A percentile compares a stretch with the other conserved stretches of the same genome.
These are phyloP conservation scores for Trametes cinnabarina DNA, from an alignment of 768 basidiomycete species.

Conservation along the genomic window DNA sequence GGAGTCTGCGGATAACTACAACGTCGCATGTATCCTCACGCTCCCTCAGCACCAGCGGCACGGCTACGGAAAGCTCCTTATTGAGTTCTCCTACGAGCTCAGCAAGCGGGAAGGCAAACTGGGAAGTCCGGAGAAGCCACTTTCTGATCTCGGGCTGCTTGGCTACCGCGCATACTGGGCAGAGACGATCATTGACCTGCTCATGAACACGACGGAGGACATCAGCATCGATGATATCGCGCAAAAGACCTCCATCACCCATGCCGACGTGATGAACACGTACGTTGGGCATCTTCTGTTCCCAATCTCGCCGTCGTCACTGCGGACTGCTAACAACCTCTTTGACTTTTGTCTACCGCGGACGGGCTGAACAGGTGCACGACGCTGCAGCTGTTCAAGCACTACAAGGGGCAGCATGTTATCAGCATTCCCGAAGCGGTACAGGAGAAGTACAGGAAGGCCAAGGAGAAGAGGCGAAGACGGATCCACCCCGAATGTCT, in stretches of 20 bases:
- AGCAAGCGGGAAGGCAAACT: constrained; percentile 95
- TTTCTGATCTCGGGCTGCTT: constrained; percentile 90
- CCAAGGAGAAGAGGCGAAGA: constrained; percentile 71
- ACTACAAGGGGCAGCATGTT: constrained; percentile 92
- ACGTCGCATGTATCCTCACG: constrained; percentile 98
- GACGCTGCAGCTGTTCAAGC: constrained; percentile 91
- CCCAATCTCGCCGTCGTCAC: not conserved
- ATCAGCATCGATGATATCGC: constrained; percentile 97
- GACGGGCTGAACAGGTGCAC: constrained; percentile 62
- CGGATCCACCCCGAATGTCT: constrained; percentile 78
- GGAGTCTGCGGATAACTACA: constrained; percentile 96
- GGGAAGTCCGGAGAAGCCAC: constrained; percentile 96
- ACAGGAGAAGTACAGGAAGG: constrained; percentile 87
- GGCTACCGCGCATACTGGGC: constrained; percentile 97
- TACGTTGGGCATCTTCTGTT: constrained; percentile 43
- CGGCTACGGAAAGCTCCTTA: constrained; percentile 92
- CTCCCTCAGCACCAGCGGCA: constrained; percentile 96
- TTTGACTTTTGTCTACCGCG: not conserved
- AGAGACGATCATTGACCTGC: constrained; percentile 89
- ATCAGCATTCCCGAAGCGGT: constrained; percentile 90
- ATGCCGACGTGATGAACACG: constrained; percentile 98
- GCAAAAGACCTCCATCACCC: constrained; percentile 91
- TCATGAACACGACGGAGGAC: constrained; percentile 67
- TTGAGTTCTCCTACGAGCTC: constrained; percentile 97
- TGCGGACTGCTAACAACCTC: constrained; percentile 19